Conservation (phyloP, 1,284 basidiomycete genomes). For the Pyrrhoderma noxium region DNA sequence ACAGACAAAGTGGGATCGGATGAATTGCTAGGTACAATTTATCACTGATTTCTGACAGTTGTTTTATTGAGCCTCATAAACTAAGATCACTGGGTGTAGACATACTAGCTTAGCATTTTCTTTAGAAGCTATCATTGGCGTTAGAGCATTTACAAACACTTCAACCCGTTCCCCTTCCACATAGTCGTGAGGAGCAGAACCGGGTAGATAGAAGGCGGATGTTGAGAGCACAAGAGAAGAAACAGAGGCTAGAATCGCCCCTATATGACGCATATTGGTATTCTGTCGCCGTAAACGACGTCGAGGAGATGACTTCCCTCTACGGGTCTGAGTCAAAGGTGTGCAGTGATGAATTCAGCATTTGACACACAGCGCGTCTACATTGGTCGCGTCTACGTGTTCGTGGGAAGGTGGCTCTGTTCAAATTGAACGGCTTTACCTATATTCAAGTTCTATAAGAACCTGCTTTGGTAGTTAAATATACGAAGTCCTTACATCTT, state of each 20-base stretch:
- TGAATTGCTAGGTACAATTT: conserved; percentile 49
- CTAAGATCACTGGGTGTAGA: conserved; percentile 19
- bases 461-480: too few relatives aligned
- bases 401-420: too few relatives aligned
- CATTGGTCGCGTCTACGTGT: neutral
- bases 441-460: too few relatives aligned
- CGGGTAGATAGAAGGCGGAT: conserved; percentile 61
- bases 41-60: conserved; percentile 69
- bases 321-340: neutral
- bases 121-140: conserved; percentile 67
- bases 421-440: too few relatives aligned
- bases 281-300: neutral
- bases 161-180: conserved; percentile 61
- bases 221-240: conserved; percentile 20
- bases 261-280: conserved; percentile 6
- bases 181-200: conserved; percentile 79
- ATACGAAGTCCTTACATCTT: too few relatives aligned
- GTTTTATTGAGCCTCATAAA: conserved; percentile 7
- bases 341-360: neutral
- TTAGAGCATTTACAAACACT: conserved; percentile 74
- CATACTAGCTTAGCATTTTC: conserved; percentile 75
- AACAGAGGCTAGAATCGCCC: conserved; percentile 18
- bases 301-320: neutral
- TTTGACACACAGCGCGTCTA: neutral
- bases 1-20: conserved; percentile 18